Evolutionary conservation across 495 filamentous ascomycete species (phyloP).

Genomic region (Hypoxylon crocopeplum): DNA sequence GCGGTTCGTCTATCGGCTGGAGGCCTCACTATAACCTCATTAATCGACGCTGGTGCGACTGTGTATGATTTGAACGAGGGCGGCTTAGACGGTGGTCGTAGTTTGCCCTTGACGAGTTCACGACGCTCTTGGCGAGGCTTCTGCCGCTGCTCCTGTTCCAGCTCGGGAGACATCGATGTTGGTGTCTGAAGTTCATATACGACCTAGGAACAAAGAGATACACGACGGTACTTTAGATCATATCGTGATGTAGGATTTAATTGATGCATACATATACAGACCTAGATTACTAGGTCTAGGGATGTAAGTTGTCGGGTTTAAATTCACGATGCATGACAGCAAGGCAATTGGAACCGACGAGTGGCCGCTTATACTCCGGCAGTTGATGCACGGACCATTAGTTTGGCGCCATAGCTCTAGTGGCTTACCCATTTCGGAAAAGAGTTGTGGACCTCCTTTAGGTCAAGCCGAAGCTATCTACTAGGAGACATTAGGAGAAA

Average conservation of each 20-base stretch:
- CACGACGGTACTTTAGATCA: not conserved
- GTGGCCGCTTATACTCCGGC: slow-evolving; percentile 28
- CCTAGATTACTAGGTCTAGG: slow-evolving; percentile 5
- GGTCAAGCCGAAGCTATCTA: slow-evolving; percentile 4
- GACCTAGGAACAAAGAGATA: not conserved
- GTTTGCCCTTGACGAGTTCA: slow-evolving; percentile 33
- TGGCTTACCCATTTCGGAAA: not conserved
- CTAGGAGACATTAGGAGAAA: slow-evolving; percentile 1
- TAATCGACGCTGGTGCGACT: slow-evolving; percentile 39
- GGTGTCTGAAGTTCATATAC: not conserved
- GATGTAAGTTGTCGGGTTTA: no score
- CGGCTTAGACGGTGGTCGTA: slow-evolving; percentile 29
- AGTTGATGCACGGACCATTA: slow-evolving; percentile 11
- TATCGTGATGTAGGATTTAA: slow-evolving; percentile 8
- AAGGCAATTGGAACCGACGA: slow-evolving; percentile 18
- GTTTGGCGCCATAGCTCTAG: not conserved
- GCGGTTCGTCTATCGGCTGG: slow-evolving; percentile 16
- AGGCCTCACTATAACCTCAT: slow-evolving; percentile 42
- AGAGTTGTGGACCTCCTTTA: not conserved
- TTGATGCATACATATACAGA: no score
- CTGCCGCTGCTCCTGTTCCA: slow-evolving; percentile 5
- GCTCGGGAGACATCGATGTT: slow-evolving; percentile 8
- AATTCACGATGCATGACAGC: no score
- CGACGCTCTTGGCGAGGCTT: slow-evolving; percentile 9
- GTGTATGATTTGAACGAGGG: slow-evolving; percentile 43